Base-by-base conservation (phyloP, 768 basidiomycete species). In the Peribolospora baueri region DNA sequence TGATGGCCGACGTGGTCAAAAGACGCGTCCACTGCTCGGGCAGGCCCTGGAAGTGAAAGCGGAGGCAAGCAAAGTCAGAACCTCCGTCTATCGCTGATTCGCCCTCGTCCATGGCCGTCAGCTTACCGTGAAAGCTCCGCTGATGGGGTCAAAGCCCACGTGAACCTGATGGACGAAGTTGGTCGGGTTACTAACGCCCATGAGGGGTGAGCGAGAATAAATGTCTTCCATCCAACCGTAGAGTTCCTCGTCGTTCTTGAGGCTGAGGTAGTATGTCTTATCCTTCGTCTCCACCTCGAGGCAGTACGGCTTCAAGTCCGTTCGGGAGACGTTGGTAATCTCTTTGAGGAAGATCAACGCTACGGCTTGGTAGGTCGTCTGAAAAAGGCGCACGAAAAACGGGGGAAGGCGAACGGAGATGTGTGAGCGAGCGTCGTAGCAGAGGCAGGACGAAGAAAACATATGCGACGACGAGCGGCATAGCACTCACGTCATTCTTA, bases 151-250 rank as follows among this genome's bases (percentile, higher is more conserved):
- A 62, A 90, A 95, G 3, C 88, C 90, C 55, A 97, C 91, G 68
- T 97, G 91, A 3, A 97, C 88, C 66, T 95, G 88, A 71, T 98
- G 91, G 0, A 95, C 86, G 65, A 98, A 97, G 68, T 98, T 91
- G 6, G 90, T 95, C 0, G 91, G 91, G 61, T 82, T 82, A 66
- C 81, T 81, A 48, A 90, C 84, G 38, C 91, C 86, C 79, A 90
- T 84, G 51, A 88, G 72, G 3, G 90, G 87, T 63, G 83, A 85
- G 50, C 87, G 76, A 5, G 77, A 77, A 69, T 97, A 95, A 57
- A 98, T 81, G 65, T 93, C 90, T 64, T 98, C 91, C 67, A 90
- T 84, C 90, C 90, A 97, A 13, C 80, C 80, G 63, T 98, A 98
- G n/a, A 98, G 74, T 64, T 98, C 91, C 61, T 90, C 86, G 65